phyloP scores from a whole-genome alignment of 352 stramenopile genomes.

The Elongisporangium anandrum region DNA sequence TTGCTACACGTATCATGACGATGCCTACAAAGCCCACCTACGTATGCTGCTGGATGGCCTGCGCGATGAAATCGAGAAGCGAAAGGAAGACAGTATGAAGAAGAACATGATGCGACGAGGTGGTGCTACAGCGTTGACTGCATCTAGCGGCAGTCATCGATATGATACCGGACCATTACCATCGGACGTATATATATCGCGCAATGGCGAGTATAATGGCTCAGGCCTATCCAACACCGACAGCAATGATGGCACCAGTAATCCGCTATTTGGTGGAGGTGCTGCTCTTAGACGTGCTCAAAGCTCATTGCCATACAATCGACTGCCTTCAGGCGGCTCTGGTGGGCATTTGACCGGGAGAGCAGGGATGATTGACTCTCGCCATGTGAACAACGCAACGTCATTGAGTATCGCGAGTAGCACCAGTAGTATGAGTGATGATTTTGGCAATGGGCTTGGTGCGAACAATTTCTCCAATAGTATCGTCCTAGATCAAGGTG shows the following conservation, averaged over 20 bases:
- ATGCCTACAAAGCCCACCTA: constrained; percentile 62
- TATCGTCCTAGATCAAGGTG: constrained; percentile 56
- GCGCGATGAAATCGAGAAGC: constrained; percentile 82
- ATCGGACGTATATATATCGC: background rate
- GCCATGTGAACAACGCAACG: background rate
- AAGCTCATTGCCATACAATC: background rate
- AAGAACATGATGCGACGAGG: constrained; percentile 42
- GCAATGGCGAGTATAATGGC: background rate
- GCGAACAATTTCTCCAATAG: constrained; percentile 43
- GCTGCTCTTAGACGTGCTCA: background rate
- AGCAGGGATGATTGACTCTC: constrained; percentile 1
- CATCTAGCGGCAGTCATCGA: background rate
- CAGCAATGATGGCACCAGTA: background rate
- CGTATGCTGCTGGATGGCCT: constrained; percentile 70
- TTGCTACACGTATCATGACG: constrained; percentile 63
- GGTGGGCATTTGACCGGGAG: constrained; percentile 1
- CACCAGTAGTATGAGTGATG: constrained; percentile 40
- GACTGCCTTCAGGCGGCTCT: background rate
- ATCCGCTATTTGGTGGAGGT: background rate
- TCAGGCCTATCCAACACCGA: background rate
- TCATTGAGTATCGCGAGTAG: constrained; percentile 32
- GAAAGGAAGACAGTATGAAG: constrained; percentile 56
- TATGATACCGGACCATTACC: background rate
- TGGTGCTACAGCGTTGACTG: constrained; percentile 9
- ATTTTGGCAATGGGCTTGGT: constrained; percentile 17